A percentile compares a stretch with the other conserved stretches of the same genome.
phyloP scores from a whole-genome alignment of 306 rosid species.

The Vigna hirtella region DNA sequence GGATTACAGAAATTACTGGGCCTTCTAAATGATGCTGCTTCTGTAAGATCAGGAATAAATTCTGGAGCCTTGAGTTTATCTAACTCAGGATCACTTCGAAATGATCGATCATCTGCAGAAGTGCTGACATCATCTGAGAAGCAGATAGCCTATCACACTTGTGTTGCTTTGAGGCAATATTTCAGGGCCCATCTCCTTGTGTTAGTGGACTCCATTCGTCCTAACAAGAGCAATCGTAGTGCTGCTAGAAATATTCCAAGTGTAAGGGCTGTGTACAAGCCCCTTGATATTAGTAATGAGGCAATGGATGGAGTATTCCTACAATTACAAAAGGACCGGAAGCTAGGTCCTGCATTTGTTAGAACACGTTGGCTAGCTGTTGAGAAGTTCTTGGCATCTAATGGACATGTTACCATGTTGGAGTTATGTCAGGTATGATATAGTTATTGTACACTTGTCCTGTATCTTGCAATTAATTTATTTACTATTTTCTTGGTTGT shows the following conservation, averaged over 20 bases:
- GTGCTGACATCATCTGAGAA: slow-evolving; percentile 93
- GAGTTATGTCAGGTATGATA: slow-evolving; percentile 92
- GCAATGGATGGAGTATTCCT: slow-evolving; percentile 87
- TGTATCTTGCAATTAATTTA: slow-evolving; percentile 16
- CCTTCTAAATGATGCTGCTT: slow-evolving; percentile 86
- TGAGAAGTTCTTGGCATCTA: slow-evolving; percentile 78
- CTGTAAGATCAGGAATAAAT: slow-evolving; percentile 90
- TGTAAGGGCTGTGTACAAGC: slow-evolving; percentile 92
- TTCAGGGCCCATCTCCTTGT: slow-evolving; percentile 94
- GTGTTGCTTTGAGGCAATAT: slow-evolving; percentile 93
- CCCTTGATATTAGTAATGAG: slow-evolving; percentile 90
- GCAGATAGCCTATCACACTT: slow-evolving; percentile 94
- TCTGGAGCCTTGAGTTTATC: slow-evolving; percentile 78
- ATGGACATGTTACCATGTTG: slow-evolving; percentile 90
- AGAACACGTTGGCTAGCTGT: slow-evolving; percentile 90
- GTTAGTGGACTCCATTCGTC: slow-evolving; percentile 91
- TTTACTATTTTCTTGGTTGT: slow-evolving; percentile 33
- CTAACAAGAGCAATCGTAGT: slow-evolving; percentile 85
- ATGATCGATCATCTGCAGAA: slow-evolving; percentile 87
- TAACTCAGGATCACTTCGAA: slow-evolving; percentile 72
- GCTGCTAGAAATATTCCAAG: slow-evolving; percentile 82
- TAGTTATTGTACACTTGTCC: slow-evolving; percentile 15
- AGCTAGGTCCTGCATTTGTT: slow-evolving; percentile 93
- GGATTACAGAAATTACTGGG: slow-evolving; percentile 85
- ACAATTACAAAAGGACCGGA: slow-evolving; percentile 94